Base-by-base conservation (phyloP, 1,139 yeast genomes). In the Blastobotrys malaysiensis region DNA sequence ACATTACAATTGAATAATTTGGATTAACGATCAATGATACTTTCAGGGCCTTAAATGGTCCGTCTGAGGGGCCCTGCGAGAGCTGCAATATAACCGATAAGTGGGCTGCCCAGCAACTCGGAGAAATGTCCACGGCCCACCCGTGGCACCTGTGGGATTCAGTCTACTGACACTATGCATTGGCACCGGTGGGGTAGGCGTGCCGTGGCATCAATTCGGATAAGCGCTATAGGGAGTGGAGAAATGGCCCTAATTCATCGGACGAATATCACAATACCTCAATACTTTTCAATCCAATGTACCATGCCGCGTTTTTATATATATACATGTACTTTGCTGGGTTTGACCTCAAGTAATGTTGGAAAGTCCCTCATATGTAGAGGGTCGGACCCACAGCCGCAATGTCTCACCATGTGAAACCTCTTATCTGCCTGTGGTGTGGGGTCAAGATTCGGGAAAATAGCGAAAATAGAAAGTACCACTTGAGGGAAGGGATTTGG, bases 281-380 rank as follows among this genome's bases (percentile, higher is more conserved):
- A n/a, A n/a, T n/a, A n/a, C n/a, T n/a, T n/a, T n/a, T n/a, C n/a
- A n/a, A n/a, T n/a, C n/a, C n/a, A n/a, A n/a, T n/a, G n/a, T n/a
- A n/a, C n/a, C n/a, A n/a, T n/a, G n/a, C n/a, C n/a, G n/a, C n/a
- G n/a, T n/a, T n/a, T n/a, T n/a, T n/a, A n/a, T n/a, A n/a, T n/a
- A n/a, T n/a, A n/a, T n/a, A n/a, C n/a, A n/a, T n/a, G n/a, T n/a
- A n/a, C n/a, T n/a, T n/a, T n/a, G n/a, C n/a, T n/a, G n/a, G n/a
- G n/a, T n/a, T n/a, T n/a, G n/a, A n/a, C n/a, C n/a, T n/a, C n/a
- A n/a, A n/a, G n/a, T n/a, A n/a, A n/a, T n/a, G n/a, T n/a, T n/a
- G n/a, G n/a, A n/a, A n/a, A n/a, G n/a, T 45, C 95, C 95, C 68
- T 88, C 96, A 54, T 88, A 22, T 7, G 24, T 22, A 22, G 5